phyloP scores from a whole-genome alignment of 2,329 filamentous ascomycete species.

The Alternaria sp. region DNA sequence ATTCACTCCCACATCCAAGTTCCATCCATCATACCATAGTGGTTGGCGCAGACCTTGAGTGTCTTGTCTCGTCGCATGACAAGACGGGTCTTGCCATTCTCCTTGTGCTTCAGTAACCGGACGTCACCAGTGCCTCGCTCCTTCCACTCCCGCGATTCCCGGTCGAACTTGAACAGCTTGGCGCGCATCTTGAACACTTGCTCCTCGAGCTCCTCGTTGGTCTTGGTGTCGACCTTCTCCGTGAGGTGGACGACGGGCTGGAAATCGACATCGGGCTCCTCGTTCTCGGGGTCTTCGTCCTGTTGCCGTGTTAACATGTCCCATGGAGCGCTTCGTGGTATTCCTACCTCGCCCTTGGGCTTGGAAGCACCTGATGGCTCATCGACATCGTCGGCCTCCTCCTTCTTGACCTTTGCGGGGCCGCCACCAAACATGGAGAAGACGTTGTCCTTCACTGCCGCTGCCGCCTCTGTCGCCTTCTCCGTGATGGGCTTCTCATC shows the following conservation, averaged over 20 bases:
- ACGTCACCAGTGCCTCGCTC: constrained; percentile 98
- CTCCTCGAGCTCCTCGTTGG: constrained; percentile 98
- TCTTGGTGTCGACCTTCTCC: constrained; percentile 96
- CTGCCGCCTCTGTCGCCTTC: constrained; percentile 50
- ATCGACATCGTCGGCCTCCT: constrained; percentile 72
- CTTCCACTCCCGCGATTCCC: constrained; percentile 95
- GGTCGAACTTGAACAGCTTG: constrained; percentile 98
- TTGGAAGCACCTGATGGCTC: constrained; percentile 86
- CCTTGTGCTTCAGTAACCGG: constrained; percentile 96
- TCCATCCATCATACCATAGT: constrained; percentile 78
- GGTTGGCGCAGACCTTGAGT: constrained; percentile 99
- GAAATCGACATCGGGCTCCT: constrained; percentile 94
- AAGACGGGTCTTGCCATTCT: constrained; percentile 95
- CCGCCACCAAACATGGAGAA: constrained; percentile 99
- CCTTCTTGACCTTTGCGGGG: constrained; percentile 93
- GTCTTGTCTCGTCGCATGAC: constrained; percentile 99
- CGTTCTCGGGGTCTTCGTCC: constrained; percentile 83
- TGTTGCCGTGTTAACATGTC: constrained; percentile 36
- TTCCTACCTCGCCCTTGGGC: constrained; percentile 55
- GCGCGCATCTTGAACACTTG: constrained; percentile 99
- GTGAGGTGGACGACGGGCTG: constrained; percentile 95
- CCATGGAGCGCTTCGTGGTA: not conserved
- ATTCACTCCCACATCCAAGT: constrained; percentile 17
- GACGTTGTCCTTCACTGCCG: constrained; percentile 66
- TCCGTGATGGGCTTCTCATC: constrained; percentile 62